phyloP scores from a whole-genome alignment of 169 alveolate genomes.

The Besnoitia besnoiti region DNA sequence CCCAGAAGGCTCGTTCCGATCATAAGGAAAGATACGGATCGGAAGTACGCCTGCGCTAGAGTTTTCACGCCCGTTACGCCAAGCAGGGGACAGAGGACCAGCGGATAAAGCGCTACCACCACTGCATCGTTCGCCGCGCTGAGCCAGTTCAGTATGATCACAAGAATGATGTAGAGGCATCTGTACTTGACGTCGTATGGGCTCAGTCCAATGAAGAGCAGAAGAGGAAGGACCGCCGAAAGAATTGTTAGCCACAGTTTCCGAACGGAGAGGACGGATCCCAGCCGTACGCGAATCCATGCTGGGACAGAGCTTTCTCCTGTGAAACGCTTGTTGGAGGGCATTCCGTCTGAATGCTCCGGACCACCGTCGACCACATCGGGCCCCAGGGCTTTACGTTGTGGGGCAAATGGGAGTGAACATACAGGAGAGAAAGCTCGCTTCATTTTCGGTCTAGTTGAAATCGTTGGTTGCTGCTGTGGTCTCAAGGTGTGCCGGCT shows the following conservation, averaged over 20 bases:
- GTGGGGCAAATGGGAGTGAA: too few species aligned
- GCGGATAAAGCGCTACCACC: slow-evolving; percentile 38
- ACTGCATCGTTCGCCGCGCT: slow-evolving; percentile 46
- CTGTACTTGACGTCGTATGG: slow-evolving; percentile 2
- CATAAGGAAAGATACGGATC: slow-evolving; percentile 45
- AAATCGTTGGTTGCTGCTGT: too few species aligned
- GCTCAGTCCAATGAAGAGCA: slow-evolving; percentile 11
- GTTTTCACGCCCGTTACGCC: slow-evolving; percentile 19
- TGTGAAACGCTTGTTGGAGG: not conserved
- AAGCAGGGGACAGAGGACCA: slow-evolving; percentile 41
- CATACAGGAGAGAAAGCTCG: too few species aligned
- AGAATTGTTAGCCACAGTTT: slow-evolving; percentile 13
- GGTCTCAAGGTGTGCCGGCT: too few species aligned
- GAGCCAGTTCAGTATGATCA: slow-evolving; percentile 49
- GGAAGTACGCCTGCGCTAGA: slow-evolving; percentile 47
- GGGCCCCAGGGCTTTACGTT: not conserved
- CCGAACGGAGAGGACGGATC: not conserved
- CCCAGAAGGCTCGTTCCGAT: slow-evolving; percentile 56
- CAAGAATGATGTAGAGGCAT: slow-evolving; percentile 46
- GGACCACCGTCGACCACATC: not conserved
- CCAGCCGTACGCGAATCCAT: not conserved
- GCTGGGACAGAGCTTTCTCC: not conserved
- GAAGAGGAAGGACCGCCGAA: slow-evolving; percentile 10
- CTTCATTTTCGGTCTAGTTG: too few species aligned
- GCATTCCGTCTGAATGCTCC: not conserved